Evolutionary conservation across 2,329 filamentous ascomycete genomes (phyloP).

Genomic region (Byssoonygena ceratinophila): DNA sequence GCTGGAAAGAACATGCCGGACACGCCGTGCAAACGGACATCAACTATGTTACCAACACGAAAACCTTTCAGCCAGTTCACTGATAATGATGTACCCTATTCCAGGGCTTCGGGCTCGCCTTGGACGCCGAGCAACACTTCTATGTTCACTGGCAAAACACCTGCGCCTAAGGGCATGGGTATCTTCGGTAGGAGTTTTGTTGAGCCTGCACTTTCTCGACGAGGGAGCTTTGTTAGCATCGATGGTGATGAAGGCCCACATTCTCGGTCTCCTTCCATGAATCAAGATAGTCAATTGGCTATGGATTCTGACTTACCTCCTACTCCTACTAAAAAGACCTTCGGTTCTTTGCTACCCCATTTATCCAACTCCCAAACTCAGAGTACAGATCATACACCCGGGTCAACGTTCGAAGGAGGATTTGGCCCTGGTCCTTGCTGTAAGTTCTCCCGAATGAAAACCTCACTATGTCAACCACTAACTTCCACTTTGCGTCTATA

Average conservation of each 20-base stretch:
- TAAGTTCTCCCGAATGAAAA: constrained; percentile 25
- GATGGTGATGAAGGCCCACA: constrained; percentile 63
- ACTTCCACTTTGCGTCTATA: constrained; percentile 33
- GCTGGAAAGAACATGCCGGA: constrained; percentile 68
- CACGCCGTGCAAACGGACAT: constrained; percentile 86
- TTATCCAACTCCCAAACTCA: constrained; percentile 15
- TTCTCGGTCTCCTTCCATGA: constrained; percentile 47
- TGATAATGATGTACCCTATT: constrained; percentile 52
- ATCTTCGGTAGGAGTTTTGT: constrained; percentile 51
- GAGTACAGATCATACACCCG: constrained; percentile 16
- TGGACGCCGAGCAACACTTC: constrained; percentile 68
- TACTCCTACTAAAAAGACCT: constrained; percentile 68
- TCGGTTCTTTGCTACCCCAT: constrained; percentile 24
- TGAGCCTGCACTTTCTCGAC: constrained; percentile 41
- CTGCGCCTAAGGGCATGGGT: constrained; percentile 54
- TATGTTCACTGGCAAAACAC: constrained; percentile 47
- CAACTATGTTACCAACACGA: constrained; percentile 54
- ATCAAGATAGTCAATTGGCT: constrained; percentile 46
- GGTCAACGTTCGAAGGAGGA: constrained; percentile 20
- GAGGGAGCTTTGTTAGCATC: constrained; percentile 66
- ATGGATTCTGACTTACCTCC: constrained; percentile 70
- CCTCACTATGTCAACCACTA: constrained; percentile 2
- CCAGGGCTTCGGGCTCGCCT: constrained; percentile 66
- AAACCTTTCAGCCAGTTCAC: constrained; percentile 48
- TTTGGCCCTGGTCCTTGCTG: constrained; percentile 23